These are phyloP conservation scores for Platismatia glauca DNA, from an alignment of 495 filamentous ascomycete species.

Conservation along the genomic window DNA sequence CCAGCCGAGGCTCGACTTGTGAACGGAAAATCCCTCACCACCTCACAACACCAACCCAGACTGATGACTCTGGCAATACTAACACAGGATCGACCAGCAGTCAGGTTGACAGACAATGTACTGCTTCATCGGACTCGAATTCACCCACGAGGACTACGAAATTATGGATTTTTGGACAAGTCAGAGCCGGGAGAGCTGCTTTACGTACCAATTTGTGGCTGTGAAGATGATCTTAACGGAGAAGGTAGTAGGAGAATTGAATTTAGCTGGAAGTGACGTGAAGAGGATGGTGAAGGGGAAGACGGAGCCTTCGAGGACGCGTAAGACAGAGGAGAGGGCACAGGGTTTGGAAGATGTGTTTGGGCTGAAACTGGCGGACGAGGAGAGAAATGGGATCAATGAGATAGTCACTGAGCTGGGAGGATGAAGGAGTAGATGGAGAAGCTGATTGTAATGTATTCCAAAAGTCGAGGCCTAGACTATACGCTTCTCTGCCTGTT, in stretches of 20 bases:
- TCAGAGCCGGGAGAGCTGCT: conserved; percentile 36
- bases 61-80: conserved; percentile 60
- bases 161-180: conserved; percentile 54
- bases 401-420: conserved; percentile 37
- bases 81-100: conserved; percentile 40
- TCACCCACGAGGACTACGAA: conserved; percentile 52
- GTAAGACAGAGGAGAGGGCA: conserved; percentile 41
- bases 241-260: conserved; percentile 49
- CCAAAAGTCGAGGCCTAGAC: background rate
- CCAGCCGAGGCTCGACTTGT: conserved; percentile 43
- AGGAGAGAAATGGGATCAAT: conserved; percentile 37
- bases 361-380: conserved; percentile 38
- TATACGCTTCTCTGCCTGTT: conserved; percentile 15
- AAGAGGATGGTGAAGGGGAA: conserved; percentile 52
- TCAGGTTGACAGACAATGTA: conserved; percentile 49
- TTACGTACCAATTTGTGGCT: conserved; percentile 42
- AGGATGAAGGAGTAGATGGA: background rate
- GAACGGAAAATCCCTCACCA: too few relatives aligned
- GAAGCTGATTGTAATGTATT: background rate
- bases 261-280: conserved; percentile 45
- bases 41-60: too few relatives aligned
- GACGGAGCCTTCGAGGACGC: conserved; percentile 42
- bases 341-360: conserved; percentile 42
- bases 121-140: conserved; percentile 53
- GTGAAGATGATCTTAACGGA: conserved; percentile 48